phyloP scores from a whole-genome alignment of 2,329 filamentous ascomycete species.

The Pseudodiploospora longispora region DNA sequence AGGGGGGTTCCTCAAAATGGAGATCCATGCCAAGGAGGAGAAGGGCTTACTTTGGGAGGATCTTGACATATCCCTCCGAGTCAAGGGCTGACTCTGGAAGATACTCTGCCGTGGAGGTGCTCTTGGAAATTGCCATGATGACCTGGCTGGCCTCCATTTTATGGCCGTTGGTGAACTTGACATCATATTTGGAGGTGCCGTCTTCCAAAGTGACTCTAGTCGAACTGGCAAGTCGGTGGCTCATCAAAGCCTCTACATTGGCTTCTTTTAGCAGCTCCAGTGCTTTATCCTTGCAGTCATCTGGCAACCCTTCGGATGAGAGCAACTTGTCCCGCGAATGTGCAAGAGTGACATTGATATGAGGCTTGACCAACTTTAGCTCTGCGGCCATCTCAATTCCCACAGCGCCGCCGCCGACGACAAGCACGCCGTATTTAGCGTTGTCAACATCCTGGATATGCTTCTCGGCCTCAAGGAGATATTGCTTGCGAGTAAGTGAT shows the following conservation, averaged over 20 bases:
- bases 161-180: constrained; percentile 53
- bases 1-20: too few species aligned
- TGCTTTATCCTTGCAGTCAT: constrained; percentile 57
- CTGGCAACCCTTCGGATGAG: constrained; percentile 63
- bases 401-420: constrained; percentile 72
- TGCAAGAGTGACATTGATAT: constrained; percentile 60
- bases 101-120: constrained; percentile 53
- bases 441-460: constrained; percentile 49
- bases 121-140: constrained; percentile 60
- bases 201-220: constrained; percentile 37
- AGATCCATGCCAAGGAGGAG: neutral
- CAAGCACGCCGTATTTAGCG: constrained; percentile 51
- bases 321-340: constrained; percentile 65
- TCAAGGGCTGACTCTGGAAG: constrained; percentile 52
- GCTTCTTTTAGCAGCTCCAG: constrained; percentile 50
- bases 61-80: constrained; percentile 57
- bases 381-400: constrained; percentile 78
- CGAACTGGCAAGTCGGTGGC: constrained; percentile 45
- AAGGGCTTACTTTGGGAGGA: constrained; percentile 43
- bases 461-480: constrained; percentile 51
- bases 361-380: constrained; percentile 59
- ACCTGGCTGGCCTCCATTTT: constrained; percentile 55
- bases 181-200: constrained; percentile 32
- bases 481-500: constrained; percentile 51
- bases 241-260: constrained; percentile 58